Base-by-base conservation (phyloP, 257 asterid genomes). In the Petunia secreta region DNA sequence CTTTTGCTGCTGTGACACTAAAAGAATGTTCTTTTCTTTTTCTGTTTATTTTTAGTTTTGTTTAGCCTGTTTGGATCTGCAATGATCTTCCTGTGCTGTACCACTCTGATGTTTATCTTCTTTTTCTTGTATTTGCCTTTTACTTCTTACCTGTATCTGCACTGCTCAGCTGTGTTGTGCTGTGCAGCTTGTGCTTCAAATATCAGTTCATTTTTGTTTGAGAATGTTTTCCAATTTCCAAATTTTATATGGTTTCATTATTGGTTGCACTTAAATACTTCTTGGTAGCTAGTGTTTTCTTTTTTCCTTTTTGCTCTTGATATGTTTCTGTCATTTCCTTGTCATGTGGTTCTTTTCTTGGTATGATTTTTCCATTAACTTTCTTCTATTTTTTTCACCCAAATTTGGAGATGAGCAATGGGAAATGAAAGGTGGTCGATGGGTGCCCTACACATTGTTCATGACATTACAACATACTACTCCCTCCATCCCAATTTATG, bases 1-100 rank as follows among this genome's bases (percentile, higher is more conserved):
- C 77, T 71, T 71, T 71, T 48, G 77, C 60, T 71, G 44, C 77
- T 48, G 77, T 71, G 11, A 34, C 77, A 71, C 25, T 25, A 25
- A 71, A 10, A 71, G 77, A 71, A 71, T 71, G 77, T 48, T 71
- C 50, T 48, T 25, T 10, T 68, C 44, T 11, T 38, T 8, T 41
- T 0, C 60, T 71, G 6, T 48, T 71, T 25, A 48, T 25, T 46
- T 46, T 46, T 48, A 3, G 41, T 46, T 16, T 34, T 38, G 46
- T 64, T 66, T 36, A 25, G 68, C 43, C 37, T 36, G 7, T 52
- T 39, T 68, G 48, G 3, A 2, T 44, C 58, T 69, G 76, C 25
- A 40, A 43, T 44, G 16, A 69, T 46, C 5, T 25, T 25, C n/a
- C 25, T 25, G 25, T 25, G 46, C 41, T 69, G 58, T 46, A 44